Base-by-base conservation (phyloP, 768 basidiomycete species). In the Auriscalpium vulgare region DNA sequence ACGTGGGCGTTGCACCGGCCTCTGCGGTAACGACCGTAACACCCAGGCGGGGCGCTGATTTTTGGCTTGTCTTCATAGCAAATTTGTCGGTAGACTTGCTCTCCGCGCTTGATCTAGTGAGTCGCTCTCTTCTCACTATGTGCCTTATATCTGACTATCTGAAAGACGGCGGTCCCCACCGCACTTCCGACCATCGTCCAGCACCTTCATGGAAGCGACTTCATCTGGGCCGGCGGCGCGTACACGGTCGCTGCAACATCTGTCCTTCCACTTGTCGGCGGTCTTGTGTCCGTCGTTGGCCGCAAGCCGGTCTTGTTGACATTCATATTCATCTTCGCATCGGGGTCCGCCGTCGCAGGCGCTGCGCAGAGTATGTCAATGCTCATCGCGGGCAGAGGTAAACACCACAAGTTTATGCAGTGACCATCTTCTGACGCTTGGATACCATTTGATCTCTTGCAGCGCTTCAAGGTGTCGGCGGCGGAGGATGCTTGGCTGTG, bases 401-500 rank as follows among this genome's bases (percentile, higher is more conserved):
- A 10, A 52, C 57, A 23, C 19, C 6, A 10, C n/a, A 34, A n/a
- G 1, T 35, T 35, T 11, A 46, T 47, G 9, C n/a, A 6, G 10
- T 49, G 14, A 13, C 19, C n/a, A 19, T 11, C 1, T 8, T 37
- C n/a, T 8, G 19, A 8, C 36, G 8, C n/a, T 10, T n/a, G 10
- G 11, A 38, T 23, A 3, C 29, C 47, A 21, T 34, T 17, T 19
- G 8, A 11, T 23, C 23, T 34, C 10, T n/a, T n/a, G 6, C 17
- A 68, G 67, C 65, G 2, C 56, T 73, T 10, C 71, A 72, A 59
- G 72, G 72, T 9, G 36, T 69, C 40, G 71, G 70, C 13, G 66
- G 66, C 10, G 72, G 71, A 6, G 65, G 58, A 1, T 65, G 68
- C 46, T 38, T 69, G 11, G 51, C 62, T 16, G 44, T 67, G 38